Evolutionary conservation across 495 filamentous ascomycete genomes (phyloP), one percentile per base, ranked within the genome.

Genomic region (Hyaloscypha bicolor): DNA sequence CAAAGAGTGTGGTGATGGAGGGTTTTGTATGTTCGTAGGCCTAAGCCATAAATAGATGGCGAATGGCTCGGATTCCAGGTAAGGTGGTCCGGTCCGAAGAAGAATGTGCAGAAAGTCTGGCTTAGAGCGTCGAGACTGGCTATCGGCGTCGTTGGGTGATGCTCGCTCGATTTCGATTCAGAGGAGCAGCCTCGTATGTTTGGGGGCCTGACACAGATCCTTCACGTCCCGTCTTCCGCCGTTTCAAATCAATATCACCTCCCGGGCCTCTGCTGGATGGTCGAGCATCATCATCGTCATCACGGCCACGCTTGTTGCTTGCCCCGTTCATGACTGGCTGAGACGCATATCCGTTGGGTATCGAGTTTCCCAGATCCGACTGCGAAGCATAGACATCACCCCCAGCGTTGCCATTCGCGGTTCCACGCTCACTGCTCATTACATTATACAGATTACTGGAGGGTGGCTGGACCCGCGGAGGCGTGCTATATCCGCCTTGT

Each of bases 391-490:
- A 96, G 32, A 87, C 86, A 73, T 94, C 92, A 1, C 81, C 79
- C 31, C 79, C 71, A 1, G 85, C 73, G 51, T 78, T 80, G 6
- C 92, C 92, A 69, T 94, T 94, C 9, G 87, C 79, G 1, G 87
- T 81, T 5, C 85, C 87, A 21, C 92, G 86, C 64, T 93, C 91
- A 76, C 94, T 93, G 73, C 89, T 94, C 76, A 97, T 94, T 55
- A 94, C 88, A 78, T 90, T 95, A 82, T 97, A 97, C 51, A 97
- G 80, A 71, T 89, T 95, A 77, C 92, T 93, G 0, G 91, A 87
- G 5, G 91, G 84, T 19, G 85, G 81, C 52, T 84, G 83, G 32
- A 58, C 64, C 32, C 93, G 87, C 39, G 94, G 95, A 56, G 95
- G 92, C 1, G 93, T 96, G 63, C 81, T 88, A 76, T 91, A 94